These are phyloP conservation scores for Diplocarpon rosae DNA, from an alignment of 2,329 filamentous ascomycete genomes.

Conservation along the genomic window DNA sequence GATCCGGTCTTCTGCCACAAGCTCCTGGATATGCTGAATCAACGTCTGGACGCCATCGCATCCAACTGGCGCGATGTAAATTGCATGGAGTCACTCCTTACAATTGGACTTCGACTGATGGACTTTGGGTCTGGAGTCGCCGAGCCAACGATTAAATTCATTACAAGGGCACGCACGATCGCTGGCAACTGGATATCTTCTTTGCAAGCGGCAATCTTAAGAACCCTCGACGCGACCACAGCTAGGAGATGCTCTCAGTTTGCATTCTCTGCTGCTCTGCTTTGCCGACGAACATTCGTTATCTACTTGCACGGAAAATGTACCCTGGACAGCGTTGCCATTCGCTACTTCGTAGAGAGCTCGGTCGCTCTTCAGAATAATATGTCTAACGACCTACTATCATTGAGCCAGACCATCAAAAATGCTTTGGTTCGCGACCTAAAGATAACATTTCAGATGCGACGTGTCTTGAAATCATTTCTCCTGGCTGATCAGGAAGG, in stretches of 20 bases:
- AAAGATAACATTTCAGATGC: constrained; percentile 32
- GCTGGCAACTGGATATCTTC: constrained; percentile 38
- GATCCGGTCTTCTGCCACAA: constrained; percentile 39
- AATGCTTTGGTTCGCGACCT: constrained; percentile 36
- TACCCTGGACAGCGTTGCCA: constrained; percentile 6
- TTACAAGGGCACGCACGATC: constrained; percentile 33
- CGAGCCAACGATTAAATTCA: constrained; percentile 19
- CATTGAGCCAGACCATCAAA: constrained; percentile 27
- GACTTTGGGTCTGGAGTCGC: constrained; percentile 12
- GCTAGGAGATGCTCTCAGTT: constrained; percentile 33
- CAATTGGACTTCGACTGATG: constrained; percentile 34
- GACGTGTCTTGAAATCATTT: constrained; percentile 27
- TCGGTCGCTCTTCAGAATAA: constrained; percentile 39
- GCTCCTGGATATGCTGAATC: constrained; percentile 37
- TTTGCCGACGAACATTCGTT: constrained; percentile 41
- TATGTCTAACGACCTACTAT: constrained; percentile 28
- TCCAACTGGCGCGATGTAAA: constrained; percentile 48
- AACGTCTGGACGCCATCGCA: constrained; percentile 35
- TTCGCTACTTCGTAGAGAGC: constrained; percentile 29
- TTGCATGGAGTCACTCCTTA: constrained; percentile 47
- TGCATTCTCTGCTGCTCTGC: constrained; percentile 42
- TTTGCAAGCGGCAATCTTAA: constrained; percentile 36
- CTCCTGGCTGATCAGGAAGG: constrained; percentile 24
- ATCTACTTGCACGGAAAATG: constrained; percentile 5
- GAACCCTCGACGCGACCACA: constrained; percentile 28